Evolutionary conservation across 495 filamentous ascomycete genomes (phyloP).

Genomic region (Lasiosphaeria miniovina): DNA sequence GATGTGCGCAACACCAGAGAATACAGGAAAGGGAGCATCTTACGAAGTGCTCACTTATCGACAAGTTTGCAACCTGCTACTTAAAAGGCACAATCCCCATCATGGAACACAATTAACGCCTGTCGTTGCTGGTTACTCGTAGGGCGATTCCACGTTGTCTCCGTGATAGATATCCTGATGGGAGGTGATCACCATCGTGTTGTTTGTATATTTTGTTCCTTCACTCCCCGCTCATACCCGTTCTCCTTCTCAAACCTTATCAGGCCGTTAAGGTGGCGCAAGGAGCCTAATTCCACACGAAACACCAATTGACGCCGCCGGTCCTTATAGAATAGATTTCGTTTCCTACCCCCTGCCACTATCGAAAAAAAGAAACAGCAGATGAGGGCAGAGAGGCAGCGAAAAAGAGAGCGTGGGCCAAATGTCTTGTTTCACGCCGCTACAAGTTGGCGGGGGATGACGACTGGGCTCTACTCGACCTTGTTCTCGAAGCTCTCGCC

Average conservation of each 20-base stretch:
- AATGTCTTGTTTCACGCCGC: slow-evolving; percentile 9
- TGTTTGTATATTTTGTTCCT: slow-evolving; percentile 2
- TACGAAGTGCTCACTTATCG: too few relatives aligned
- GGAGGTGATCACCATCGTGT: slow-evolving; percentile 8
- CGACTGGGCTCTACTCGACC: slow-evolving; percentile 65
- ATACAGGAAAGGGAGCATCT: background rate
- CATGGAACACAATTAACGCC: background rate
- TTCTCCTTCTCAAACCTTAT: slow-evolving; percentile 16
- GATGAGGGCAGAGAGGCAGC: too few relatives aligned
- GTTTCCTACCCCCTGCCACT: slow-evolving; percentile 9
- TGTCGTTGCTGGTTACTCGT: background rate
- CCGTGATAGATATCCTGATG: background rate
- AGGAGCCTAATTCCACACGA: slow-evolving; percentile 16
- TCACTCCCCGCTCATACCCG: background rate
- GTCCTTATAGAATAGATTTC: slow-evolving; percentile 19
- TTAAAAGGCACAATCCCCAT: too few relatives aligned
- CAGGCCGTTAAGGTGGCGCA: slow-evolving; percentile 4
- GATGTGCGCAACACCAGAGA: background rate
- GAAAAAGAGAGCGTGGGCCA: background rate
- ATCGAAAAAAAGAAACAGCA: slow-evolving; percentile 3
- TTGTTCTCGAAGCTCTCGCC: slow-evolving; percentile 97
- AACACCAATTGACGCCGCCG: slow-evolving; percentile 30
- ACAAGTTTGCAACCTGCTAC: too few relatives aligned
- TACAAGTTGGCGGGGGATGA: background rate
- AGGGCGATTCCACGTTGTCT: background rate